Conservation (phyloP, 768 basidiomycete genomes). For the Chiua virens region DNA sequence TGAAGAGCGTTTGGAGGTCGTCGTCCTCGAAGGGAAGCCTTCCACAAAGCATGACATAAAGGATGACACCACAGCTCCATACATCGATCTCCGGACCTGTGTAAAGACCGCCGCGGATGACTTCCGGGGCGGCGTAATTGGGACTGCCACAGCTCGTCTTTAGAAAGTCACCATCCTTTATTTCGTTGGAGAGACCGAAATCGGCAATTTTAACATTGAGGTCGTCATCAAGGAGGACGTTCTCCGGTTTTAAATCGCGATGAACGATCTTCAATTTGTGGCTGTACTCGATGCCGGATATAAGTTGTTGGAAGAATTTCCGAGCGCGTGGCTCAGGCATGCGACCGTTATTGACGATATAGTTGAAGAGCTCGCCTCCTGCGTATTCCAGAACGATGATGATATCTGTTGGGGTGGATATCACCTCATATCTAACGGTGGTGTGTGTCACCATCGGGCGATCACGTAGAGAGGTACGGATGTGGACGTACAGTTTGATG, state of each 20-base stretch:
- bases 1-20: constrained; percentile 88
- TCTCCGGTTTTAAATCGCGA: constrained; percentile 97
- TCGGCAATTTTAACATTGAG: constrained; percentile 95
- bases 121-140: constrained; percentile 98
- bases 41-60: constrained; percentile 97
- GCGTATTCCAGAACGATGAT: constrained; percentile 99
- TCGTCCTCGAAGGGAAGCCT: constrained; percentile 97
- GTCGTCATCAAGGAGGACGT: constrained; percentile 82
- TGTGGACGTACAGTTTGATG: constrained; percentile 80
- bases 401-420: constrained; percentile 92
- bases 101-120: constrained; percentile 92
- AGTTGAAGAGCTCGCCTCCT: constrained; percentile 96
- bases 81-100: constrained; percentile 98
- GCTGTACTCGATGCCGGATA: constrained; percentile 95
- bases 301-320: constrained; percentile 97
- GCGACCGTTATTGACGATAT: constrained; percentile 91
- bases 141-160: constrained; percentile 98
- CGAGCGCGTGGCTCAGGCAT: constrained; percentile 88
- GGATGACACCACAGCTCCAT: constrained; percentile 98
- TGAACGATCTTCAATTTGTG: constrained; percentile 97
- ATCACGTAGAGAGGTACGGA: constrained; percentile 1
- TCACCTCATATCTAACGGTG: constrained; percentile 71
- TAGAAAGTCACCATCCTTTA: constrained; percentile 94
- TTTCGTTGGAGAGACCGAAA: constrained; percentile 61
- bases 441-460: constrained; percentile 5